phyloP scores from a whole-genome alignment of 2,329 filamentous ascomycete species.

The Fusarium coffeatum region DNA sequence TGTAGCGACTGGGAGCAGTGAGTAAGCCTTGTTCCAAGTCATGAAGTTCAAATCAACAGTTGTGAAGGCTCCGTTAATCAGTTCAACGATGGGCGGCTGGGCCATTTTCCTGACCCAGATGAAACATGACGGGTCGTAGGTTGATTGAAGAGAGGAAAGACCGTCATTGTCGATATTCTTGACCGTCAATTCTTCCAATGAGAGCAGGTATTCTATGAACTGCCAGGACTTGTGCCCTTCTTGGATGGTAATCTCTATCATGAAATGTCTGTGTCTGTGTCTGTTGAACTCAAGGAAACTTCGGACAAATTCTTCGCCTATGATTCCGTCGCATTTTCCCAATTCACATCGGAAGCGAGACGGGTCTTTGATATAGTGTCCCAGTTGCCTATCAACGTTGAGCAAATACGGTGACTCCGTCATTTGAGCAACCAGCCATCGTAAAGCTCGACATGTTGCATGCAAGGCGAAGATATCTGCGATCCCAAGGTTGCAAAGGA shows the following conservation, averaged over 20 bases:
- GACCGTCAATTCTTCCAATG: background rate
- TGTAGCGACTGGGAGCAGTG: background rate
- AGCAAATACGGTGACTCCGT: background rate
- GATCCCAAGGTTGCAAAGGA: background rate
- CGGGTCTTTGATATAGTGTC: background rate
- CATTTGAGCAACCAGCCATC: background rate
- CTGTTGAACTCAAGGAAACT: background rate
- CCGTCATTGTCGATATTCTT: too few relatives aligned
- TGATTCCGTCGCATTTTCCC: background rate
- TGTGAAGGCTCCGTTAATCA: background rate
- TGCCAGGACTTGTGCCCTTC: background rate
- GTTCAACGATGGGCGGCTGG: background rate
- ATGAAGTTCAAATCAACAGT: background rate
- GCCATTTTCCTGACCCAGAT: background rate
- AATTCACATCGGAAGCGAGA: background rate
- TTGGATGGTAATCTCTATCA: too few relatives aligned
- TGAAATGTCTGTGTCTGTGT: too few relatives aligned
- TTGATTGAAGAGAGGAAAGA: too few relatives aligned
- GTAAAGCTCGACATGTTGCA: background rate
- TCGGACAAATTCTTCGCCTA: background rate
- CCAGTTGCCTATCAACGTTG: background rate
- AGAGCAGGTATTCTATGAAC: background rate
- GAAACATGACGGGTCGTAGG: too few relatives aligned
- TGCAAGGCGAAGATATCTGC: slow-evolving; percentile 2
- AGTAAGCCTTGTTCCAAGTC: slow-evolving; percentile 11